phyloP scores from a whole-genome alignment of 2,329 filamentous ascomycete genomes.

The Aspergillus intermedius region DNA sequence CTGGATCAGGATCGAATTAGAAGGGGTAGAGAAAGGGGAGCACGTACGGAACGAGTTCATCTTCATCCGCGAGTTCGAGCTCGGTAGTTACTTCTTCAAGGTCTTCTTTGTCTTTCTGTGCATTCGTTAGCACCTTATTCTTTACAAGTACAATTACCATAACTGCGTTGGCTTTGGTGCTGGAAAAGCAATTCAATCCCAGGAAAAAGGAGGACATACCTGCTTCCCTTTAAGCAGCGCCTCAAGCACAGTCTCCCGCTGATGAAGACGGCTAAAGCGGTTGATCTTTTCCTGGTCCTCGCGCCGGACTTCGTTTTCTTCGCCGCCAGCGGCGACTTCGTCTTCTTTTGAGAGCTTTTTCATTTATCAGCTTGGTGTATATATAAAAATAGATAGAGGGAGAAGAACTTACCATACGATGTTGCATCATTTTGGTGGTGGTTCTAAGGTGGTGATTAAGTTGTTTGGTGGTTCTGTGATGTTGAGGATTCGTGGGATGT shows the following conservation, averaged over 20 bases:
- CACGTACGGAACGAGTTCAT: constrained; percentile 80
- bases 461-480: constrained; percentile 1
- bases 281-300: constrained; percentile 99
- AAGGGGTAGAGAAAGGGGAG: constrained; percentile 4
- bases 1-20: background rate
- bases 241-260: constrained; percentile 70
- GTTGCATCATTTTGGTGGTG: constrained; percentile 45
- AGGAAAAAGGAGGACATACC: constrained; percentile 32
- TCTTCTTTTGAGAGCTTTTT: constrained; percentile 85
- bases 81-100: constrained; percentile 87
- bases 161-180: too few species aligned
- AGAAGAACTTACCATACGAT: constrained; percentile 50
- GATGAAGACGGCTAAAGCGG: constrained; percentile 88
- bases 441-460: background rate
- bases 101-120: constrained; percentile 95
- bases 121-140: constrained; percentile 2
- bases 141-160: background rate
- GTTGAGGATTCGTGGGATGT: constrained; percentile 11
- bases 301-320: constrained; percentile 88
- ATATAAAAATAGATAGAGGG: background rate
- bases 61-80: constrained; percentile 90
- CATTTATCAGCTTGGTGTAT: background rate
- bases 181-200: background rate
- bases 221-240: constrained; percentile 74
- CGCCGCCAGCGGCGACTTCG: constrained; percentile 63